Evolutionary conservation across 169 alveolate species (phyloP), one percentile per base, ranked within the genome.

Genomic region (Plasmodium vivax): DNA sequence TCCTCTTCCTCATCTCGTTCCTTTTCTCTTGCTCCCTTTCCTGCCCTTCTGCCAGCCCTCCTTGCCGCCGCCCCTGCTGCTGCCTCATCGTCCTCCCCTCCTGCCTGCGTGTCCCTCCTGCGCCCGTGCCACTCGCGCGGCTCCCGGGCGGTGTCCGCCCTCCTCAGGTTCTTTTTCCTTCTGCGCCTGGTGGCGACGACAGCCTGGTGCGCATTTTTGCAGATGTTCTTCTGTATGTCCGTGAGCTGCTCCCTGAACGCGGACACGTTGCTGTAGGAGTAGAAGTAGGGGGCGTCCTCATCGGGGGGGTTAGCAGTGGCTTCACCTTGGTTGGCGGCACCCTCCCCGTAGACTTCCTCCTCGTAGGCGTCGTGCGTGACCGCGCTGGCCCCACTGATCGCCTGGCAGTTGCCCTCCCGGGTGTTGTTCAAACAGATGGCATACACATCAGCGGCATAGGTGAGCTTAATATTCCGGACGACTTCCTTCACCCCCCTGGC

Each of bases 351-450:
- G 2, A 38, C 45, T 38, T 38, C 45, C 0, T 51, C 62, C n/a
- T 51, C 23, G 14, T 51, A 14, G 62, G 23, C 16, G 0, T 51
- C 23, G 4, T 14, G 23, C 58, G n/a, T 0, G 36, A 0, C 0
- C 14, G 14, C 4, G 36, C 16, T 62, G 2, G n/a, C 43, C 27
- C 83, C 47, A 38, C 82, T 56, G 8, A 77, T 27, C 16, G 43
- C 56, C 1, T 30, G 7, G 27, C 94, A 80, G 8, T 62, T 77
- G 4, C 34, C 47, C 6, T 7, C 54, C 5, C 36, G n/a, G 0
- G 7, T 32, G 56, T 68, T 81, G 32, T 82, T 80, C 54, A 90
- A 27, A 23, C 92, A 82, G 27, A 92, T 71, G 58, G 84, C 32
- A 82, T 82, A 92, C 10, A 92, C 54, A 10, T 75, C 72, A 32